These are phyloP conservation scores for Plasmodium fragile DNA, from an alignment of 169 alveolate species.

Conservation along the genomic window DNA sequence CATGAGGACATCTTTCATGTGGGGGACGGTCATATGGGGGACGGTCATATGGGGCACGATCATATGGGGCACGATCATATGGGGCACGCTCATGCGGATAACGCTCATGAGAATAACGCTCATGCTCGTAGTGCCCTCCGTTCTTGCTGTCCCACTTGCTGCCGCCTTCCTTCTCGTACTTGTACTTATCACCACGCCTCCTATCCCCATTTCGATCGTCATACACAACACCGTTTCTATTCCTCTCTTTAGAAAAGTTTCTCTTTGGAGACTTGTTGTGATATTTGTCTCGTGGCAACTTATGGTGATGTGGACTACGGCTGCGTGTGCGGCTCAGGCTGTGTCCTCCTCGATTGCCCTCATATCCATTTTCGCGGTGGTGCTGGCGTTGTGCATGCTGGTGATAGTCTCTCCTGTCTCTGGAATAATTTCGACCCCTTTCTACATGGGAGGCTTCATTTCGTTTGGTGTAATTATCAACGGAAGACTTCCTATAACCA, in stretches of 20 bases:
- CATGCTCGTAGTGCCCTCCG: neutral
- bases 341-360: neutral
- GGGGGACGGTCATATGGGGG: neutral
- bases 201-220: conserved; percentile 27
- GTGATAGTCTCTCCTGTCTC: conserved; percentile 7
- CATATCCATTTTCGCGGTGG: neutral
- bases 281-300: conserved; percentile 26
- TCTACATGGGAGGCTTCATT: conserved; percentile 19
- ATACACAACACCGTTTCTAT: neutral
- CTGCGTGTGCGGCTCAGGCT: neutral
- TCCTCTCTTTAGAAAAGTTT: conserved; percentile 36
- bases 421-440: conserved; percentile 33
- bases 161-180: conserved; percentile 23
- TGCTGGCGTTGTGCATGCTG: neutral
- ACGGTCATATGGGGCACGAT: neutral
- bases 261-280: conserved; percentile 51
- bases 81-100: neutral
- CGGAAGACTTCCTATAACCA: conserved; percentile 15
- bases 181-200: conserved; percentile 4
- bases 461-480: conserved; percentile 9
- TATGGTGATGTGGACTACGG: conserved; percentile 22
- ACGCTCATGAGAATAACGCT: neutral
- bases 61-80: neutral
- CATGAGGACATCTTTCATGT: neutral
- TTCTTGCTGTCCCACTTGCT: neutral